Evolutionary conservation across 108 stramenopile genomes (phyloP).

Genomic region (Fragilaria crotonensis): DNA sequence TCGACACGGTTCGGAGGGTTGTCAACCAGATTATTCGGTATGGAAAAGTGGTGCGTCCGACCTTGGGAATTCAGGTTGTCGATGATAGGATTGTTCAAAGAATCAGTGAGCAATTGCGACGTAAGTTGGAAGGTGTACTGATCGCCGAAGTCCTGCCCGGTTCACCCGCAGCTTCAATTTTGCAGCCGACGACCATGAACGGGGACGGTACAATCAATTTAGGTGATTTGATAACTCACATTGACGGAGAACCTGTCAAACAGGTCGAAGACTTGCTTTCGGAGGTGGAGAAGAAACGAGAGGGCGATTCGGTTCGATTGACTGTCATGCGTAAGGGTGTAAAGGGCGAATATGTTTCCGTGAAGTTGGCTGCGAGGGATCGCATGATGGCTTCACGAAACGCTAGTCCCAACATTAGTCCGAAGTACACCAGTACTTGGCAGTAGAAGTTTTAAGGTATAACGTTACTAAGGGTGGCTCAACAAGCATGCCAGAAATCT

Average conservation of each 20-base stretch:
- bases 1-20: constrained; percentile 67
- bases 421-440: not conserved
- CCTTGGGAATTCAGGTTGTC: constrained; percentile 70
- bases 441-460: not conserved
- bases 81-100: constrained; percentile 43
- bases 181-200: constrained; percentile 26
- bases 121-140: constrained; percentile 48
- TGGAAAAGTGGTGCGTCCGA: constrained; percentile 70
- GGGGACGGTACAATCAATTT: constrained; percentile 41
- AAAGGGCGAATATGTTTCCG: not conserved
- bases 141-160: constrained; percentile 42
- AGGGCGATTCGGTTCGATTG: constrained; percentile 66
- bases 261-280: constrained; percentile 60
- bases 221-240: constrained; percentile 53
- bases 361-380: not conserved
- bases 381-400: not conserved
- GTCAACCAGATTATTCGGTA: constrained; percentile 72
- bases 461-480: no score
- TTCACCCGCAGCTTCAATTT: constrained; percentile 45
- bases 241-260: constrained; percentile 45
- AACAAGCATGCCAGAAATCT: no score
- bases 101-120: constrained; percentile 41
- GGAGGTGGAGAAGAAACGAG: constrained; percentile 61
- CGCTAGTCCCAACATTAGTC: not conserved
- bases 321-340: constrained; percentile 24